Base-by-base conservation (phyloP, 1,139 yeast species). In the Yarrowia galli region DNA sequence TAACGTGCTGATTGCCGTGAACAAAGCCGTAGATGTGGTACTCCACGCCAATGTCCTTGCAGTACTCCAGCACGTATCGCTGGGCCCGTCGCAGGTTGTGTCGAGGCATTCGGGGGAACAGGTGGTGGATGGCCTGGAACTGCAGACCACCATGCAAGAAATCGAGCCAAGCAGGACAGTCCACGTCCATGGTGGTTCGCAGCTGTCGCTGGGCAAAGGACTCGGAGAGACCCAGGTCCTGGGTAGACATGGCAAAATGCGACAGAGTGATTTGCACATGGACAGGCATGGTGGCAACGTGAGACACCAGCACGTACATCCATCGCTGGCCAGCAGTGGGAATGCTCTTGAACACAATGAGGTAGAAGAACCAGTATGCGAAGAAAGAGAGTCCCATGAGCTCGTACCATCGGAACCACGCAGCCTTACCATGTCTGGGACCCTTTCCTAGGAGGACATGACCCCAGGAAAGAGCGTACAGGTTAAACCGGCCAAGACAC, bases 101-200 rank as follows among this genome's bases (percentile, higher is more conserved):
- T 69, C 97, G 84, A 20, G 98, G 98, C 75, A 92, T 78, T 68
- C 98, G 82, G 20, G 98, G 98, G 77, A 92, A 92, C 72, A 92
- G 81, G 76, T 92, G 98, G 76, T 92, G 98, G 67, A 92, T 86
- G 1, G 92, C 96, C 76, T 92, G 98, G 79, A 91, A 92, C 77
- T 92, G 98, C 67, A 92, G 83, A 0, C 98, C 98, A 8, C 97
- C 98, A 74, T 92, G 98, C 73, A 92, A 82, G 74, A 87, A 92
- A 77, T 92, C 98, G 65, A 92, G 81, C 97, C 97, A 92, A 71
- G 86, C 87, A 1, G 98, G 97, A 79, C 98, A 92, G 74, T 89
- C 96, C 20, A 92, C 97, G 76, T 92, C 98, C 97, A 92, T 92
- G 6, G 97, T 92, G 0, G 98, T 92, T 73, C 98, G 83, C 20